phyloP scores from a whole-genome alignment of 2,329 filamentous ascomycete species.

The Reticulascus tulasneorum region DNA sequence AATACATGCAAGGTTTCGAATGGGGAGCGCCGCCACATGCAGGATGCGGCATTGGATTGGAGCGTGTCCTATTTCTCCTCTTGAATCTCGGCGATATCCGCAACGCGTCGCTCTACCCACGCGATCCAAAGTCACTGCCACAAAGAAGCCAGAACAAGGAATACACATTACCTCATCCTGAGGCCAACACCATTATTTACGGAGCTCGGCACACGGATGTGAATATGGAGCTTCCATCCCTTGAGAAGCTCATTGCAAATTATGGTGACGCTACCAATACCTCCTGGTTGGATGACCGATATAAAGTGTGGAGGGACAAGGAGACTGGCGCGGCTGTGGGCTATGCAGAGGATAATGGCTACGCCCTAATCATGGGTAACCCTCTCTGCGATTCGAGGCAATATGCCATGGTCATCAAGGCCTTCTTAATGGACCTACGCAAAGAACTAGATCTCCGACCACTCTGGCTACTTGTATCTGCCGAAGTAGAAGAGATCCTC shows the following conservation, averaged over 20 bases:
- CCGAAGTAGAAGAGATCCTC: conserved; percentile 73
- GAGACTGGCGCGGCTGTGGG: conserved; percentile 78
- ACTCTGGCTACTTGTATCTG: conserved; percentile 84
- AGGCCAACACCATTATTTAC: conserved; percentile 65
- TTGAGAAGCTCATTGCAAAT: conserved; percentile 89
- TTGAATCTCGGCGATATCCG: conserved; percentile 86
- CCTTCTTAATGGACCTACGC: conserved; percentile 72
- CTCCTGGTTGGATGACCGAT: conserved; percentile 86
- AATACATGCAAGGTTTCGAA: conserved; percentile 85
- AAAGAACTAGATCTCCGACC: conserved; percentile 69
- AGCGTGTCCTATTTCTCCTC: conserved; percentile 82
- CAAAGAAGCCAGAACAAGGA: conserved; percentile 52
- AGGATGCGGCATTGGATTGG: conserved; percentile 83
- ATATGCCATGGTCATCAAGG: conserved; percentile 67
- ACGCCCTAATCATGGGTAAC: conserved; percentile 81
- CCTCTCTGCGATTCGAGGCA: conserved; percentile 79
- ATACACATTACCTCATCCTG: conserved; percentile 73
- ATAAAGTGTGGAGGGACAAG: conserved; percentile 80
- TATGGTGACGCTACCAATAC: conserved; percentile 94
- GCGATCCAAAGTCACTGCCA: conserved; percentile 84
- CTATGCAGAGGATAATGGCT: conserved; percentile 72
- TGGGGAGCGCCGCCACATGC: conserved; percentile 87
- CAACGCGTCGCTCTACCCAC: conserved; percentile 79
- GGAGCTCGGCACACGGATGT: conserved; percentile 23
- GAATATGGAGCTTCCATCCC: conserved; percentile 59